Evolutionary conservation across 2,329 filamentous ascomycete species (phyloP), one percentile per base, ranked within the genome.

Genomic region (Cordyceps cicadae): DNA sequence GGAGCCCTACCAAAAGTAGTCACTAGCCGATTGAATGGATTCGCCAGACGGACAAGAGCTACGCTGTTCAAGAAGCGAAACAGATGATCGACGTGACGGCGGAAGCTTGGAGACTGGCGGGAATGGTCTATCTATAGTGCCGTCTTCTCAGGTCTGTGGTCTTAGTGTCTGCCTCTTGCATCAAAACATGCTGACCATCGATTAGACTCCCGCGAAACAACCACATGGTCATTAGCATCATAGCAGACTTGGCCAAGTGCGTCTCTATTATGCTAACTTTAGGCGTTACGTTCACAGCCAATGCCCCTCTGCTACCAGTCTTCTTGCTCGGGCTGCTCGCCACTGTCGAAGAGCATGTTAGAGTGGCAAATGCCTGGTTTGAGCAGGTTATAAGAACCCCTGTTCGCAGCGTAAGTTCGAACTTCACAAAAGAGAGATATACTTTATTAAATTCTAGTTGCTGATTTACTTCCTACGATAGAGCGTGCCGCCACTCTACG

Each of bases 261-360:
- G 74, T 77, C 19, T 65, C 63, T 3, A 71, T 75, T 8, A 75
- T 76, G 74, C 75, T 75, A 2, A 77, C 75, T 1, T 75, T 72
- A 3, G 75, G 75, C 8, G 66, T 66, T 24, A 66, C 73, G 3
- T 77, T 77, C 53, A 77, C 75, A 9, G 74, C 75, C 1, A 75
- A 77, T 54, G 74, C 75, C 6, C 75, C 75, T 5, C 66, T 77
- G 1, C 69, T 76, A 12, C 75, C 75, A 0, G 74, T 76, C 0
- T 77, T 76, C 52, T 67, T 77, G 17, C 61, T 77, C 2, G 75
- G 75, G 1, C 60, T 77, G 32, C 63, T 76, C 5, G 70, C 73
- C 9, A 72, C 70, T 7, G 46, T 61, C 1, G 48, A 65, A 11
- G 58, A 65, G 4, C 72, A 75, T 54, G 67, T 60, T 48, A 26